Evolutionary conservation across 441 rosid species (phyloP), one percentile per base, ranked within the genome.

Genomic region (Adansonia madagascariensis): DNA sequence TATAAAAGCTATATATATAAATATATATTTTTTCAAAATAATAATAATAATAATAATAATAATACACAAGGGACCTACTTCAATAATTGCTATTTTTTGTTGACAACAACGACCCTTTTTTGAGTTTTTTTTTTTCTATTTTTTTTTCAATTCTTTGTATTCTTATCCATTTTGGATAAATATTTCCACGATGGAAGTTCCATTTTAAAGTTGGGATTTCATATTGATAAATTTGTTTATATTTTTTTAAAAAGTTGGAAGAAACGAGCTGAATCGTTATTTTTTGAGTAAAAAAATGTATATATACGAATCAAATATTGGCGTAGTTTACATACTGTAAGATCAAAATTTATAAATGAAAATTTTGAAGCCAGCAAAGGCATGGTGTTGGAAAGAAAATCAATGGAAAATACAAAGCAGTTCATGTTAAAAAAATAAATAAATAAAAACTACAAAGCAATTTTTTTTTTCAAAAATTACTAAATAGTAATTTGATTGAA

Each of bases 81-180:
- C 46, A 74, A 8, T 53, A 55, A 53, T 35, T 41, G 59, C 43
- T 44, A 74, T 0, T 17, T 56, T 20, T 18, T 18, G 1, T 41
- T 20, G 15, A 57, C 27, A 22, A 8, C 12, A 20, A 27, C 0
- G 22, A 14, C 20, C 8, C 4, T 22, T 24, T 31, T 71, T 35
- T 15, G 12, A 15, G 17, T 0, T 27, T 27, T 64, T 3, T 39
- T 17, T 3, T 8, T 0, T 3, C 1, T 27, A 0, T 27, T 31
- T 31, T 2, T 2, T 31, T 31, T 2, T 31, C 0, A 10, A 3
- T n/a, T n/a, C 1, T 41, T 44, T 67, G 0, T 9, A 15, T 74
- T 44, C 47, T 74, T 74, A 74, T 74, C 70, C 69, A 74, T 46
- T 46, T 61, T 47, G 69, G 77, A 61, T 60, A 74, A n/a, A 24